Evolutionary conservation across 2,329 filamentous ascomycete species (phyloP).

Genomic region (Xylaria sp.): DNA sequence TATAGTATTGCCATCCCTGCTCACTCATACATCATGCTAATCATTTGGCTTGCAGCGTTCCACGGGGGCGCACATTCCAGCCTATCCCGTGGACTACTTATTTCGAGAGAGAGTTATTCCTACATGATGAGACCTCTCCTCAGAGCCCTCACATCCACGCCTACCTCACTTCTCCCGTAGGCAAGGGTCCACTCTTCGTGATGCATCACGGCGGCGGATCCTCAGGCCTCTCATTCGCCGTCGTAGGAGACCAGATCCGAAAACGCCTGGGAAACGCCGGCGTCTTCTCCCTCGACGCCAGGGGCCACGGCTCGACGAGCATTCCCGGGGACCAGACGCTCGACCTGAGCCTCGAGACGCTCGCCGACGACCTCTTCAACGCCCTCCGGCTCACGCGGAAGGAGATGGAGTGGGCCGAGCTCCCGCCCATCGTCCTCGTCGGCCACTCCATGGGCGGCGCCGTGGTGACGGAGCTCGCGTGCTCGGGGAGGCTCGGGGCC

Average conservation of each 20-base stretch:
- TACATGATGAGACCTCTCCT: slow-evolving; percentile 62
- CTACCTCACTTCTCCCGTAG: slow-evolving; percentile 85
- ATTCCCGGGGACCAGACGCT: slow-evolving; percentile 55
- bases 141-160: slow-evolving; percentile 76
- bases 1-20: slow-evolving; percentile 35
- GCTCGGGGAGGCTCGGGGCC: slow-evolving; percentile 70
- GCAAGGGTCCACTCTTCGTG: slow-evolving; percentile 83
- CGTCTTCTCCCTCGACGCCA: slow-evolving; percentile 84
- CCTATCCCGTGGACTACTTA: slow-evolving; percentile 88
- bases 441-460: slow-evolving; percentile 95
- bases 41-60: slow-evolving; percentile 53
- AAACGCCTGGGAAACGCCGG: slow-evolving; percentile 83
- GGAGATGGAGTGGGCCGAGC: slow-evolving; percentile 76
- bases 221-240: slow-evolving; percentile 90
- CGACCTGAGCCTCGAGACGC: slow-evolving; percentile 77
- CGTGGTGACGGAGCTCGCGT: slow-evolving; percentile 86
- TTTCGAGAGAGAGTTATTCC: slow-evolving; percentile 87
- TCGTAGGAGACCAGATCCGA: slow-evolving; percentile 80
- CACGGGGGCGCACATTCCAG: slow-evolving; percentile 67
- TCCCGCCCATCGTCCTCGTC: slow-evolving; percentile 83
- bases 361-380: slow-evolving; percentile 77
- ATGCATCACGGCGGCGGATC: slow-evolving; percentile 96
- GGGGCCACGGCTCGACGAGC: slow-evolving; percentile 84
- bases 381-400: slow-evolving; percentile 75
- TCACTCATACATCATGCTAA: slow-evolving; percentile 38